Percentiles rank a stretch among this genome's conserved stretches.
Conservation (phyloP, 306 rosid genomes). For the Carpinus viminea region DNA sequence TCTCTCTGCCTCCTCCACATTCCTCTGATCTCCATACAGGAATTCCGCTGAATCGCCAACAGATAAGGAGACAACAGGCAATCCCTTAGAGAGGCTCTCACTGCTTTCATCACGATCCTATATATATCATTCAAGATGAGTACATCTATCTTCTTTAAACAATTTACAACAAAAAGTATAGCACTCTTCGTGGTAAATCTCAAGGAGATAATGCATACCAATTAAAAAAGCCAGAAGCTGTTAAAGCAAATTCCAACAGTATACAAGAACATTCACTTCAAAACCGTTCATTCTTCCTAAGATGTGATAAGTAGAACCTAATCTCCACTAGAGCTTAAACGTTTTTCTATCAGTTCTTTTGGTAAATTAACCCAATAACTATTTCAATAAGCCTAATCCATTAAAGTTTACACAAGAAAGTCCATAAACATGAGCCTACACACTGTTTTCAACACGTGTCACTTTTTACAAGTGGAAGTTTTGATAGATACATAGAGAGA, state of each 20-base stretch:
- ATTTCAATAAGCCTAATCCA: not conserved
- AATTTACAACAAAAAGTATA: not conserved
- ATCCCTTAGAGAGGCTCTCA: constrained; percentile 45
- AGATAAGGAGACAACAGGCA: constrained; percentile 70
- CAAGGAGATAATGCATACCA: not conserved
- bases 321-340: not conserved
- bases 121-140: constrained; percentile 8
- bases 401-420: not conserved
- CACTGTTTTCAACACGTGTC: not conserved
- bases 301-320: not conserved
- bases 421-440: not conserved
- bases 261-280: not conserved
- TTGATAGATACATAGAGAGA: no score
- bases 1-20: constrained; percentile 43
- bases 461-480: not conserved
- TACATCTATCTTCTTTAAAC: not conserved
- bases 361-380: not conserved
- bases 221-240: not conserved
- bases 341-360: not conserved
- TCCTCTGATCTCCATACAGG: constrained; percentile 56
- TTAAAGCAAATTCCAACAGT: not conserved
- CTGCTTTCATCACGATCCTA: constrained; percentile 74
- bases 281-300: not conserved
- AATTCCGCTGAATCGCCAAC: constrained; percentile 80
- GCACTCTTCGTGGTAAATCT: not conserved